Conservation (phyloP, 805 yeast species). For the Saccharomycopsis schoenii region DNA sequence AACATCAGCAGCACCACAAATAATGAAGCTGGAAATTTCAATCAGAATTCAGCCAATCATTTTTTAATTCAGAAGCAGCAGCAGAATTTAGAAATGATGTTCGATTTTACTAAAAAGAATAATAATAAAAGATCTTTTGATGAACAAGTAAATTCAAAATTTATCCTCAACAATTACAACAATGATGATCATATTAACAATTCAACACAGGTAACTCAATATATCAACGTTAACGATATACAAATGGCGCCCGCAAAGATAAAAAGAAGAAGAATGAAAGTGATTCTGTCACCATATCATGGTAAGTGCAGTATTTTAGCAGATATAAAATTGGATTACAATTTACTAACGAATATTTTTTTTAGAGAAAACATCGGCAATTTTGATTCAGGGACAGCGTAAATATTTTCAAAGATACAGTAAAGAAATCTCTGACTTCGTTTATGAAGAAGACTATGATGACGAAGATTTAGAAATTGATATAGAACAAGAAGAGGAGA, state of each 20-base stretch:
- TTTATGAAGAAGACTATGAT: background rate
- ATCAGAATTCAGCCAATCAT: background rate
- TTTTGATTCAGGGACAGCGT: slow-evolving; percentile 8
- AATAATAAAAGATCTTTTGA: background rate
- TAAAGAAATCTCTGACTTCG: background rate
- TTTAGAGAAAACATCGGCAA: slow-evolving; percentile 11
- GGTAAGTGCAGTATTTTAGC: background rate
- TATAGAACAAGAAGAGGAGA: background rate
- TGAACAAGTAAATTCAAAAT: background rate
- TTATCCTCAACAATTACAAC: background rate
- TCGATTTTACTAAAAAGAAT: background rate
- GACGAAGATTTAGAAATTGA: background rate
- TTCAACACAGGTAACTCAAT: background rate
- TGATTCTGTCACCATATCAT: background rate
- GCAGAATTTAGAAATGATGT: background rate
- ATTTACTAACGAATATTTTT: slow-evolving; percentile 2
- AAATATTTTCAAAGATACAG: slow-evolving; percentile 5
- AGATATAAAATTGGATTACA: background rate
- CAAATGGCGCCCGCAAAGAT: background rate
- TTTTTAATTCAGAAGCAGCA: background rate
- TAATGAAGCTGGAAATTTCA: background rate
- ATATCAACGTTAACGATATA: background rate
- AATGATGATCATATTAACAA: background rate
- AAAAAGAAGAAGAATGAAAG: background rate
- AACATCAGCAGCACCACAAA: background rate